Evolutionary conservation across 2,329 filamentous ascomycete genomes (phyloP), one percentile per base, ranked within the genome.

Genomic region (Sporothrix inflata): DNA sequence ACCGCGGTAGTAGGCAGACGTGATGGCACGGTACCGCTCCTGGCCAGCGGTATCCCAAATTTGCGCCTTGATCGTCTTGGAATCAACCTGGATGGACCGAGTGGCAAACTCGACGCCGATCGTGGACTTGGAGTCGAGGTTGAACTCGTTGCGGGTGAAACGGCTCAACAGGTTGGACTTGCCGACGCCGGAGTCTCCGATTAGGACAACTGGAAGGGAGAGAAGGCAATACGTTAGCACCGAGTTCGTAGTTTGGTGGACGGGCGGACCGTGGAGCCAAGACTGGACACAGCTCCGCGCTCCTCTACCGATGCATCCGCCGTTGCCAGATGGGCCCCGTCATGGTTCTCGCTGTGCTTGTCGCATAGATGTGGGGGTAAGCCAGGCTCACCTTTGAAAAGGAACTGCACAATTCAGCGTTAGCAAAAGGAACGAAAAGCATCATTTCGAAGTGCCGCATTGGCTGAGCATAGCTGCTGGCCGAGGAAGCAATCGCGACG

Each of bases 61-160:
- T 87, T 99, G 96, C 78, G 96, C 96, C 89, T 99, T 99, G 90
- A 99, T 99, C 76, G 96, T 99, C 89, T 99, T 99, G 81, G 93
- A 92, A 85, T 99, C 96, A 80, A 99, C 96, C 85, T 98, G 95
- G 82, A 99, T 99, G 77, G 94, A 98, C 76, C 96, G 91, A 78
- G 96, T 99, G 79, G 97, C 96, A 83, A 99, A 99, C 85, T 99
- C 96, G 83, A 99, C 96, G 79, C 96, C 96, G 85, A 99, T 99
- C 78, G 96, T 99, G 76, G 96, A 98, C 90, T 99, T 98, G 83
- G 95, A 97, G 85, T 99, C 96, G 77, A 98, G 89, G 86, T 98
- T 98, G 92, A 99, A 99, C 86, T 99, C 96, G 84, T 99, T 98
- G 82, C 96, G 94, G 79, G 96, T 98, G 90, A 99, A 99, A 85